Evolutionary conservation across 176 grass and related monocot species (phyloP), one percentile per base, ranked within the genome.

Genomic region (Oryza punctata): DNA sequence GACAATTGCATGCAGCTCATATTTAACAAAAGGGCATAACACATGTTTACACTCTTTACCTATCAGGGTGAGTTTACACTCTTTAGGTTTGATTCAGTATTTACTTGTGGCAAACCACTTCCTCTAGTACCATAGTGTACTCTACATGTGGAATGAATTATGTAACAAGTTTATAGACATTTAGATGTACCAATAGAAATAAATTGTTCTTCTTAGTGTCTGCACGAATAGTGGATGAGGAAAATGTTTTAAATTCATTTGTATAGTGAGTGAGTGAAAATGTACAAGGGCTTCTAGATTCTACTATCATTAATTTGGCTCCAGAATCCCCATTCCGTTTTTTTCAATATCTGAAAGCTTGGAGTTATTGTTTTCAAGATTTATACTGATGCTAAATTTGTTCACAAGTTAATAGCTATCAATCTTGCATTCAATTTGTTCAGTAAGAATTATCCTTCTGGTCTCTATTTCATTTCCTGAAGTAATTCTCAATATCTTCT

Each of bases 231-330:
- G 16, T 30, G 68, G 16, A 38, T 50, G 45, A 28, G 21, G 27
- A 65, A 46, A 73, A 73, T 40, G 21, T 50, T 49, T 75, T 32
- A 75, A 29, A 33, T 54, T 27, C 28, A 21, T 52, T 30, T 10
- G 3, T 41, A n/a, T 18, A 54, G n/a, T 54, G 23, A n/a, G 23
- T 32, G 1, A 8, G 65, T 52, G 14, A 35, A 69, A 65, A 30
- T 66, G 76, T 9, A 67, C 41, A 67, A 80, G 38, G 60, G 9
- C 3, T 6, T 73, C 46, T 86, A 67, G 61, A 75, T 72, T 32
- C 14, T 72, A 26, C 21, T n/a, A 38, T 81, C 45, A 40, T 72
- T 73, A 37, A 66, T 72, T 40, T 73, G 21, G 16, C 54, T 14
- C 15, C 5, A 28, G 15, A 23, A 38, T 14, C 35, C 45, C 29